Evolutionary conservation across 768 basidiomycete genomes (phyloP).

Genomic region (Tricholoma bakamatsutake): DNA sequence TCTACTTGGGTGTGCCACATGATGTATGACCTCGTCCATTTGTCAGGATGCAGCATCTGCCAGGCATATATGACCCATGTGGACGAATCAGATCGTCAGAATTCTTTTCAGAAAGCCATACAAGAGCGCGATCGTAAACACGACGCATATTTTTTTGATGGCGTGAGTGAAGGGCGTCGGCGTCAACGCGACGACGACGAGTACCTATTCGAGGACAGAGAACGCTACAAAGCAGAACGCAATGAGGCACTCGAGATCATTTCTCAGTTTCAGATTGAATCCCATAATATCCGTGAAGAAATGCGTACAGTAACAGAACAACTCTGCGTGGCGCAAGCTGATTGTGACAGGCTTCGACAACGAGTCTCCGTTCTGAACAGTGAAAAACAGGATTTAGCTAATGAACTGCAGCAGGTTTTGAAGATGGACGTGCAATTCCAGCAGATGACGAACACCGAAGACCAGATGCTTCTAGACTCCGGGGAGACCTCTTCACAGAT

Average conservation of each 20-base stretch:
- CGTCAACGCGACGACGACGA: conserved; percentile 34
- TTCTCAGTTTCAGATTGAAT: conserved; percentile 22
- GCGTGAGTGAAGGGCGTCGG: conserved; percentile 32
- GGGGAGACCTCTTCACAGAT: not conserved
- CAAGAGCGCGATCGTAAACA: conserved; percentile 32
- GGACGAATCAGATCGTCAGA: conserved; percentile 29
- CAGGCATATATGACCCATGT: conserved; percentile 34
- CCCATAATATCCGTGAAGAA: conserved; percentile 28
- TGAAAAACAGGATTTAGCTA: conserved; percentile 3
- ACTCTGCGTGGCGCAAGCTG: conserved; percentile 25
- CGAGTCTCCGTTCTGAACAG: conserved; percentile 14
- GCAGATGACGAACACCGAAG: not conserved
- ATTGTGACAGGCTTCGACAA: conserved; percentile 25
- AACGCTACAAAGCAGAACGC: conserved; percentile 29
- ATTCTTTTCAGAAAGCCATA: conserved; percentile 35
- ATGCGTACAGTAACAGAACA: conserved; percentile 18
- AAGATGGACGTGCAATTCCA: not conserved
- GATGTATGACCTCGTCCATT: conserved; percentile 34
- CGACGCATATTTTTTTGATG: conserved; percentile 34
- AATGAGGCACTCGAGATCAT: conserved; percentile 28
- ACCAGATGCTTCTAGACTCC: not conserved
- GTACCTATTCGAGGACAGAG: conserved; percentile 26
- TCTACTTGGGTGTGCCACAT: conserved; percentile 35
- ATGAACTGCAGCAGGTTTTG: conserved; percentile 4
- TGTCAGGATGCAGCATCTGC: conserved; percentile 32